Evolutionary conservation across 305 asterid genomes (phyloP).

Genomic region (Coffea humblotiana): DNA sequence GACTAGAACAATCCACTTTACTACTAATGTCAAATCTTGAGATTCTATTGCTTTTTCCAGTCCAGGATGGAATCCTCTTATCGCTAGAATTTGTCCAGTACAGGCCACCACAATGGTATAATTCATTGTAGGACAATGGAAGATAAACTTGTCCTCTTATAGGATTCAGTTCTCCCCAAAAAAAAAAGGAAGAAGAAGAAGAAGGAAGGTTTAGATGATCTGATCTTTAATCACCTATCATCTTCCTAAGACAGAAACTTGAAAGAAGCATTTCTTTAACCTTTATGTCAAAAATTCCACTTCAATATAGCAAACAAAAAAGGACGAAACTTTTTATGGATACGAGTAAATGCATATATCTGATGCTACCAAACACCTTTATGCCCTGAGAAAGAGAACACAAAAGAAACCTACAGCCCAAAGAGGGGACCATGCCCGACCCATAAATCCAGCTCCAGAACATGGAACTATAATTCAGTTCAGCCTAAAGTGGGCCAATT

Average conservation of each 20-base stretch:
- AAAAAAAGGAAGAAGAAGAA: too few species aligned
- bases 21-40: neutral
- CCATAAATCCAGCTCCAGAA: conserved; percentile 4
- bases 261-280: neutral
- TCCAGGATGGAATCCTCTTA: neutral
- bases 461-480: neutral
- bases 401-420: conserved; percentile 4
- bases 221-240: neutral
- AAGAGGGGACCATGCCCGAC: neutral
- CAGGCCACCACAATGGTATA: neutral
- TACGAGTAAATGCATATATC: neutral
- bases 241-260: neutral
- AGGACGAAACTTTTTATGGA: too few species aligned
- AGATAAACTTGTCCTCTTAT: neutral
- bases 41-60: neutral
- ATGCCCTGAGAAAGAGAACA: neutral
- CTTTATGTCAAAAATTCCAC: neutral
- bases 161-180: neutral
- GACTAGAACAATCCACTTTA: neutral
- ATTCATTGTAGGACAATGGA: neutral
- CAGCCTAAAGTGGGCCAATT: conserved; percentile 5
- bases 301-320: neutral
- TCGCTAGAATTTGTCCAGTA: neutral
- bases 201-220: neutral
- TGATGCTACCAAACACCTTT: neutral